A percentile compares a stretch with the other conserved stretches of the same genome.
phyloP scores from a whole-genome alignment of 164 flowering plant species.

The Saururus chinensis region DNA sequence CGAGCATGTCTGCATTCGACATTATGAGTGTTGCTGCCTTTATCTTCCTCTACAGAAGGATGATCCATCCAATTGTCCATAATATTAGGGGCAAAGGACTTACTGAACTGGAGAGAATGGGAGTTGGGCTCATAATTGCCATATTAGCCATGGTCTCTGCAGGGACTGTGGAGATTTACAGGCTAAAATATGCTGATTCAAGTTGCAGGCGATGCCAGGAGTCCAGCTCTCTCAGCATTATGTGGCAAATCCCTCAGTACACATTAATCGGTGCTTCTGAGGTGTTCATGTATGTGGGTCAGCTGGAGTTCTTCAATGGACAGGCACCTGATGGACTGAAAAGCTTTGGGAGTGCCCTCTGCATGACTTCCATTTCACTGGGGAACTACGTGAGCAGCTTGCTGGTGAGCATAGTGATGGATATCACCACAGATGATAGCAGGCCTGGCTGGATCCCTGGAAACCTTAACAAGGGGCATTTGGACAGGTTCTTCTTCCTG shows the following conservation, averaged over 20 bases:
- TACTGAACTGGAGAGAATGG: slow-evolving; percentile 87
- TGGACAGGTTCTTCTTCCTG: slow-evolving; percentile 82
- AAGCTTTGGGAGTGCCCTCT: slow-evolving; percentile 91
- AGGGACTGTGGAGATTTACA: slow-evolving; percentile 60
- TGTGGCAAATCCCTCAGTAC: slow-evolving; percentile 95
- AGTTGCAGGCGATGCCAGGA: slow-evolving; percentile 50
- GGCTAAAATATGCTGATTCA: slow-evolving; percentile 49
- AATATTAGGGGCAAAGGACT: slow-evolving; percentile 46
- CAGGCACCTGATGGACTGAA: slow-evolving; percentile 86
- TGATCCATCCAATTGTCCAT: slow-evolving; percentile 51
- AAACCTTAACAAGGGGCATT: slow-evolving; percentile 78
- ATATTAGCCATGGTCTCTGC: slow-evolving; percentile 75
- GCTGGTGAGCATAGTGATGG: slow-evolving; percentile 68
- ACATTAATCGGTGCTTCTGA: slow-evolving; percentile 80
- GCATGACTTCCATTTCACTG: slow-evolving; percentile 87
- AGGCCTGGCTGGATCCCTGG: slow-evolving; percentile 94
- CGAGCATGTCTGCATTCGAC: slow-evolving; percentile 97
- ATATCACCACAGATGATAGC: slow-evolving; percentile 48
- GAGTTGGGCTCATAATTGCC: slow-evolving; percentile 76
- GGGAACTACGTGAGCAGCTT: slow-evolving; percentile 88
- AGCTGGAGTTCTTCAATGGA: slow-evolving; percentile 82
- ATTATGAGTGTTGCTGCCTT: slow-evolving; percentile 72
- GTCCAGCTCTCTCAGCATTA: slow-evolving; percentile 72
- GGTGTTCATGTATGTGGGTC: slow-evolving; percentile 92
- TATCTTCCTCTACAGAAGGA: slow-evolving; percentile 57